A percentile compares a stretch with the other conserved stretches of the same genome.
phyloP scores from a whole-genome alignment of 495 filamentous ascomycete species.

The Penicillium lividum region DNA sequence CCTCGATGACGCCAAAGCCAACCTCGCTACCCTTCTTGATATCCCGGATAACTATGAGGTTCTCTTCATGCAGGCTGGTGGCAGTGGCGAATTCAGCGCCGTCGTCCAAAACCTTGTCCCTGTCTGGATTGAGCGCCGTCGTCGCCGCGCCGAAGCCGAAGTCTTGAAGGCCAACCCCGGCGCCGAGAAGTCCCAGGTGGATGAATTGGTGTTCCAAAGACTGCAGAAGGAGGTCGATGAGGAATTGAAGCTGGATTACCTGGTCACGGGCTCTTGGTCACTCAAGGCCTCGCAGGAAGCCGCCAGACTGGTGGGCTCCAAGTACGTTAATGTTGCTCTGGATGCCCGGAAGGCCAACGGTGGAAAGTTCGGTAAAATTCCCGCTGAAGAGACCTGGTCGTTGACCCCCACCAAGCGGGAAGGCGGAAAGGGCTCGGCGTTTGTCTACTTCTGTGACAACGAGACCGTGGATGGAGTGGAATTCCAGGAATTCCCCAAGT shows the following conservation, averaged over 20 bases:
- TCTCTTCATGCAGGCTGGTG: conserved; percentile 80
- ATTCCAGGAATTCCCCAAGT: conserved; percentile 72
- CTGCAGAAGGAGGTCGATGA: conserved; percentile 63
- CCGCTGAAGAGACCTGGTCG: conserved; percentile 73
- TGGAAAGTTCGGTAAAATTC: conserved; percentile 89
- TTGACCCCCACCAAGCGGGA: conserved; percentile 60
- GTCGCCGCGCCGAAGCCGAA: conserved; percentile 38
- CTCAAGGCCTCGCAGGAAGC: conserved; percentile 91
- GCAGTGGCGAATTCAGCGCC: conserved; percentile 79
- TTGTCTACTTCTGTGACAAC: conserved; percentile 92
- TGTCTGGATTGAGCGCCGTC: conserved; percentile 72
- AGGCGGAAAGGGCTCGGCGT: conserved; percentile 58
- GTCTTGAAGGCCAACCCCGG: conserved; percentile 33
- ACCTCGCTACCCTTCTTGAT: conserved; percentile 67
- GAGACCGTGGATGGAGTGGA: conserved; percentile 88
- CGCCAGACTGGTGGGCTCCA: conserved; percentile 67
- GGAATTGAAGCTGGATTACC: conserved; percentile 79
- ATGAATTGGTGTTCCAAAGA: conserved; percentile 55
- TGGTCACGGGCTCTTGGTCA: conserved; percentile 90
- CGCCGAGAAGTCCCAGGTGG: conserved; percentile 38
- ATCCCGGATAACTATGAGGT: conserved; percentile 77
- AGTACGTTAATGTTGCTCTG: conserved; percentile 75
- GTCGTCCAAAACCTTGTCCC: conserved; percentile 78
- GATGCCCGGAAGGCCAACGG: conserved; percentile 69
- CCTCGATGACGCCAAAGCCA: conserved; percentile 63